Evolutionary conservation across 306 rosid species (phyloP), one percentile per base, ranked within the genome.

Genomic region (Quercus robur): DNA sequence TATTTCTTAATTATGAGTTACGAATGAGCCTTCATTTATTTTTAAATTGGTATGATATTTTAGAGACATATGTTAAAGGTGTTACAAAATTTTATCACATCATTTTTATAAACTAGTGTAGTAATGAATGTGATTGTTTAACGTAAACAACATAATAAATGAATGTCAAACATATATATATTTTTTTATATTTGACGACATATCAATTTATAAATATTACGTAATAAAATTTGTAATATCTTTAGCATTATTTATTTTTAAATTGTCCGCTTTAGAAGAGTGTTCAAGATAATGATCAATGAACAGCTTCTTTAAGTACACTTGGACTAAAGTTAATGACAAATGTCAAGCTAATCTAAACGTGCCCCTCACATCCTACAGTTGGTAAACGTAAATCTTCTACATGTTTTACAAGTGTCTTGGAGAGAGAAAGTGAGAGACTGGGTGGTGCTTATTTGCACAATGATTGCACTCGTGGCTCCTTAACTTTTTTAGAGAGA

Each of bases 381-480:
- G 78, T 75, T 28, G 79, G 75, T 81, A 83, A 85, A 68, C 61
- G 75, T 81, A 83, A 85, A 68, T 67, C 81, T 68, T 68, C 20
- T 77, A 46, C 63, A 75, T 63, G 41, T 30, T 57, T 57, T 49
- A 74, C 70, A 52, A 38, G 71, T 31, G 78, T 14, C 31, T 55
- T 26, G 28, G 66, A 33, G 68, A 58, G 73, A 85, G 88, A 63
- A 71, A 58, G 82, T 56, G 78, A 87, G 85, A 78, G 90, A 87
- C 80, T 83, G 84, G 86, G 86, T 80, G 78, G 85, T 91, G 91
- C 77, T 81, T 82, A 89, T 88, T 86, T 85, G 75, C 83, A 86
- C 82, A 92, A 94, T 94, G 69, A 94, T 92, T 92, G 90, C 89
- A 88, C 97, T 88, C 94, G 93, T 92, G 94, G 89, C 87, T 85